phyloP scores from a whole-genome alignment of 306 rosid genomes.

The Cicer cuneatum region DNA sequence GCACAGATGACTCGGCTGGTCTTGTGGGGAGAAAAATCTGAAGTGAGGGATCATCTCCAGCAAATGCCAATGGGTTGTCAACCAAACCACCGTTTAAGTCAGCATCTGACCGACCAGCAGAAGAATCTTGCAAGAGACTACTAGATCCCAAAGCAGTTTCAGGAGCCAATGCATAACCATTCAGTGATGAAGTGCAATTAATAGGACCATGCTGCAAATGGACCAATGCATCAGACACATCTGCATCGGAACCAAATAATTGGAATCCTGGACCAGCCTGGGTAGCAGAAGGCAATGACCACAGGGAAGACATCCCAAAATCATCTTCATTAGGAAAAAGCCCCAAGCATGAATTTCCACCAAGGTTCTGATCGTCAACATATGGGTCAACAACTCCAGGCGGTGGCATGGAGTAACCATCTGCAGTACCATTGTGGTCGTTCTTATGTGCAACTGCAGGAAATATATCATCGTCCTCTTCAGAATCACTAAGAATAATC shows the following conservation, averaged over 20 bases:
- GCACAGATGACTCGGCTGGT: slow-evolving; percentile 74
- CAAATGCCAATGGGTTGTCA: slow-evolving; percentile 84
- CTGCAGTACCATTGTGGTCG: slow-evolving; percentile 57
- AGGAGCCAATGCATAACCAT: slow-evolving; percentile 70
- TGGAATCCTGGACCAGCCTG: slow-evolving; percentile 85
- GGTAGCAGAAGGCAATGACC: slow-evolving; percentile 72
- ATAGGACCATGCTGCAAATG: slow-evolving; percentile 75
- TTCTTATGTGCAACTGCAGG: slow-evolving; percentile 56
- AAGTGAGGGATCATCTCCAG: slow-evolving; percentile 93
- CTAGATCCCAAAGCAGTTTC: slow-evolving; percentile 70
- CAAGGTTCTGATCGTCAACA: slow-evolving; percentile 71
- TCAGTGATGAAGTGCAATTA: slow-evolving; percentile 75
- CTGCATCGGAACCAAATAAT: slow-evolving; percentile 76
- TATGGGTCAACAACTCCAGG: slow-evolving; percentile 74
- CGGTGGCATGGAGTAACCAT: slow-evolving; percentile 64
- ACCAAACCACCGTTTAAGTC: slow-evolving; percentile 84
- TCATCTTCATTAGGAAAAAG: slow-evolving; percentile 84
- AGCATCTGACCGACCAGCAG: slow-evolving; percentile 63
- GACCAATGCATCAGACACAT: slow-evolving; percentile 73
- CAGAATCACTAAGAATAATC: slow-evolving; percentile 94
- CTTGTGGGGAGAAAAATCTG: slow-evolving; percentile 97
- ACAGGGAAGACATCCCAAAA: slow-evolving; percentile 65
- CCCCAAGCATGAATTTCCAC: slow-evolving; percentile 75
- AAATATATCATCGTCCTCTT: slow-evolving; percentile 75
- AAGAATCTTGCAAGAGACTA: slow-evolving; percentile 61